These are phyloP conservation scores for Stygiomarasmius scandens DNA, from an alignment of 1,284 basidiomycete species.

Conservation along the genomic window DNA sequence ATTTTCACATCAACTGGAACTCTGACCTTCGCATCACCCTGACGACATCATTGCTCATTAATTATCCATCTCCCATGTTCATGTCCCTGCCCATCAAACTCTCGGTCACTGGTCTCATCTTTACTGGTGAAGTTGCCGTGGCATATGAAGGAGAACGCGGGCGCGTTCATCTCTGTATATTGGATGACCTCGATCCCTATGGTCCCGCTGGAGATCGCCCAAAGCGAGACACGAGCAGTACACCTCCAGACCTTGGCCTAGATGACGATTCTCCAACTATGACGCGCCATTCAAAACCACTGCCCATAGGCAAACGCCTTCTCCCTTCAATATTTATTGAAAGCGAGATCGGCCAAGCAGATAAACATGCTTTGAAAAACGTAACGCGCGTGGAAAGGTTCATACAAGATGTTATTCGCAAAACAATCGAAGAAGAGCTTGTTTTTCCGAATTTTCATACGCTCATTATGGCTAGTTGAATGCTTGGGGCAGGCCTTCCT, in stretches of 20 bases:
- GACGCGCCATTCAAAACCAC: slow-evolving; percentile 44
- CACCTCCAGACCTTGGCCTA: slow-evolving; percentile 39
- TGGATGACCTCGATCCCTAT: slow-evolving; percentile 85
- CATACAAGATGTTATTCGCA: slow-evolving; percentile 92
- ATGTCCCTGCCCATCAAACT: slow-evolving; percentile 96
- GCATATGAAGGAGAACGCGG: slow-evolving; percentile 87
- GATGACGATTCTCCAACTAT: slow-evolving; percentile 41
- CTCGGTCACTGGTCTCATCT: slow-evolving; percentile 84
- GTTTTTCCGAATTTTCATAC: slow-evolving; percentile 96
- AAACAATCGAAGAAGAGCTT: slow-evolving; percentile 91
- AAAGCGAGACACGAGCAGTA: slow-evolving; percentile 35
- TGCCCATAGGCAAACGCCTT: slow-evolving; percentile 81
- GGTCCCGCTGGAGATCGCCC: slow-evolving; percentile 60
- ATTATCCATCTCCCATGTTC: slow-evolving; percentile 93
- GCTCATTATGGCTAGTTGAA: slow-evolving; percentile 58
- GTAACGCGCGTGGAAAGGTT: slow-evolving; percentile 97
- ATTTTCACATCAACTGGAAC: slow-evolving; percentile 75
- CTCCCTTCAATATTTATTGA: slow-evolving; percentile 95
- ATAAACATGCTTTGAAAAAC: slow-evolving; percentile 95
- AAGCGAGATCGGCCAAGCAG: slow-evolving; percentile 93
- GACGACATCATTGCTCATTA: slow-evolving; percentile 92
- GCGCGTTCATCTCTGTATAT: slow-evolving; percentile 85
- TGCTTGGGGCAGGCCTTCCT: neutral
- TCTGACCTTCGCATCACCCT: slow-evolving; percentile 82
- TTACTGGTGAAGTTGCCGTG: slow-evolving; percentile 85